Base-by-base conservation (phyloP, 345 rosid species). In the Trapa bicornis region DNA sequence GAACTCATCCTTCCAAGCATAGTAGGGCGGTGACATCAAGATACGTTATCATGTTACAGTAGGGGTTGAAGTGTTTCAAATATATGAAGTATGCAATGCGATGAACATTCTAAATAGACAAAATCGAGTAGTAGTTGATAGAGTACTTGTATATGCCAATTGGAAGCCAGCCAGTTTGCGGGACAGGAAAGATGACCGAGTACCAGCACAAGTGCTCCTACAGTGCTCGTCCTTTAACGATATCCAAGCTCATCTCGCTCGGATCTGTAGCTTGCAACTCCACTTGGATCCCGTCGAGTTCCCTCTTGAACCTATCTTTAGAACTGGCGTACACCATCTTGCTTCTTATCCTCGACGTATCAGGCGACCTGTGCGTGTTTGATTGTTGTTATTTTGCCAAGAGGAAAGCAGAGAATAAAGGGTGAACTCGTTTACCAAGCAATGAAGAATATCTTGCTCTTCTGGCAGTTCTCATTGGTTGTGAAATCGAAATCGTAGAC, bases 201-300 rank as follows among this genome's bases (percentile, higher is more conserved):
- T 54, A 32, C 17, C 36, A 52, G 64, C 50, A 15, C 17, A 32
- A 14, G n/a, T 11, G 61, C 37, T 65, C 71, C 77, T 85, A 93
- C 61, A 89, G 77, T 32, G 98, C 97, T 71, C 98, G 84, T 6
- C 69, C 72, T 81, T 84, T 89, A 67, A 93, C 76, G 73, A 89
- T 89, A 79, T 93, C 97, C 1, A 89, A 62, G 81, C 97, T 93
- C 94, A 93, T 93, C 79, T 93, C 98, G 63, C 98, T 93, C n/a
- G 98, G 97, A 72, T 93, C 98, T 0, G 98, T 93, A 32, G 97
- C 98, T 74, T 93, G 98, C 72, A 92, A 82, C 88, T 92, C 98
- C 52, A 92, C 89, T 75, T 87, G 95, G 74, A 89, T 87, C 12
- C 98, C 98, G 22, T 92, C 98, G 70, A 92, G 73, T 75, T 92